These are phyloP conservation scores for Globisporangium viniferum DNA, from an alignment of 352 stramenopile genomes.

Conservation along the genomic window DNA sequence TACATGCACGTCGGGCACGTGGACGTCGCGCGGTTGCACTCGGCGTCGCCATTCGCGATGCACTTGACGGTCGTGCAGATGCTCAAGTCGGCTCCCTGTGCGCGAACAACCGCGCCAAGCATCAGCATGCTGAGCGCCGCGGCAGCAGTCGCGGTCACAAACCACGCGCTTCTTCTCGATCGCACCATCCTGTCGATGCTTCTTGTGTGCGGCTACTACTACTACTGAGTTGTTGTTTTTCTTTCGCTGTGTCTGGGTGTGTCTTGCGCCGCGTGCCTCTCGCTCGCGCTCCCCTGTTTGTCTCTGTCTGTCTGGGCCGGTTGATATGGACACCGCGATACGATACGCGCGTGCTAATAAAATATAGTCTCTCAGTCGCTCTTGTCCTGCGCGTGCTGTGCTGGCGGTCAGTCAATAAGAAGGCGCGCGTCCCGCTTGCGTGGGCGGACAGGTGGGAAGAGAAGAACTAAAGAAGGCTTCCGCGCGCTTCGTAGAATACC, in stretches of 20 bases:
- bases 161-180: neutral
- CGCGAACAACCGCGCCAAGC: constrained; percentile 2
- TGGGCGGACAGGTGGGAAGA: neutral
- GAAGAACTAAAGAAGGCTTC: neutral
- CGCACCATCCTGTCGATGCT: neutral
- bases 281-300: neutral
- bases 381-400: neutral
- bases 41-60: constrained; percentile 50
- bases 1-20: constrained; percentile 70
- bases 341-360: neutral
- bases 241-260: neutral
- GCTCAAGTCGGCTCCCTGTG: constrained; percentile 14
- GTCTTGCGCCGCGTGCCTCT: neutral
- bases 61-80: constrained; percentile 47
- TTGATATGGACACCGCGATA: neutral
- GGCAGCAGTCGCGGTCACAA: neutral
- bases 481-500: neutral
- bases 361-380: neutral
- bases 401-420: neutral
- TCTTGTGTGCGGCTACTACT: neutral
- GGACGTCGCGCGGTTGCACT: constrained; percentile 39
- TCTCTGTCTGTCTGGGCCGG: neutral
- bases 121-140: neutral
- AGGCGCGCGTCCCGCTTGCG: neutral
- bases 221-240: neutral